Evolutionary conservation across 169 alveolate genomes (phyloP).

Genomic region (Plasmodium yoelii): DNA sequence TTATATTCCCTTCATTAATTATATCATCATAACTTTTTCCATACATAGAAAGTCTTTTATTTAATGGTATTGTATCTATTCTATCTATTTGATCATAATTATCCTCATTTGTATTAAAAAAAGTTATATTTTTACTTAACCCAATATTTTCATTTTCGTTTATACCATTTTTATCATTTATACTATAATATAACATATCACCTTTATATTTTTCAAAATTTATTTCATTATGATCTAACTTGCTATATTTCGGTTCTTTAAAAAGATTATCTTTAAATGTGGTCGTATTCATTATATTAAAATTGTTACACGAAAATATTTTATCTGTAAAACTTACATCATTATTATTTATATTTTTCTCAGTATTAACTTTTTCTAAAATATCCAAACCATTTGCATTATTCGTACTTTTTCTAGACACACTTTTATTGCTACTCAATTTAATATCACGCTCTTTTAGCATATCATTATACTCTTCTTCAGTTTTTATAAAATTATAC

Average conservation of each 20-base stretch:
- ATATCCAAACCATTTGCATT: neutral
- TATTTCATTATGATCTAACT: neutral
- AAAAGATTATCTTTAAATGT: constrained; percentile 23
- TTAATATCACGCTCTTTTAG: constrained; percentile 1
- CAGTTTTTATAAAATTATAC: constrained; percentile 54
- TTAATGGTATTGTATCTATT: too few species aligned
- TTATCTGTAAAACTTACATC: constrained; percentile 66
- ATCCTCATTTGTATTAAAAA: neutral
- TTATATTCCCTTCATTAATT: neutral
- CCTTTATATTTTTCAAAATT: neutral
- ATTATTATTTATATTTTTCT: neutral
- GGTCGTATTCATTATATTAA: constrained; percentile 47
- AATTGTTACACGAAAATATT: constrained; percentile 4
- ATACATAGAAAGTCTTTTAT: too few species aligned
- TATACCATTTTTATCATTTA: neutral
- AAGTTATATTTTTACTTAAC: neutral
- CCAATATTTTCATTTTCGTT: neutral
- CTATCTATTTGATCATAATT: neutral
- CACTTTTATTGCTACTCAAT: neutral
- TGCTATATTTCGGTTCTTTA: neutral
- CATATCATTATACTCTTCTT: constrained; percentile 39
- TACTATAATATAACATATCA: neutral
- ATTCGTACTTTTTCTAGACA: neutral
- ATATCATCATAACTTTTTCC: too few species aligned
- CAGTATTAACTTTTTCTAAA: neutral